Base-by-base conservation (phyloP, 352 stramenopile genomes). In the Pythium guiyangense region DNA sequence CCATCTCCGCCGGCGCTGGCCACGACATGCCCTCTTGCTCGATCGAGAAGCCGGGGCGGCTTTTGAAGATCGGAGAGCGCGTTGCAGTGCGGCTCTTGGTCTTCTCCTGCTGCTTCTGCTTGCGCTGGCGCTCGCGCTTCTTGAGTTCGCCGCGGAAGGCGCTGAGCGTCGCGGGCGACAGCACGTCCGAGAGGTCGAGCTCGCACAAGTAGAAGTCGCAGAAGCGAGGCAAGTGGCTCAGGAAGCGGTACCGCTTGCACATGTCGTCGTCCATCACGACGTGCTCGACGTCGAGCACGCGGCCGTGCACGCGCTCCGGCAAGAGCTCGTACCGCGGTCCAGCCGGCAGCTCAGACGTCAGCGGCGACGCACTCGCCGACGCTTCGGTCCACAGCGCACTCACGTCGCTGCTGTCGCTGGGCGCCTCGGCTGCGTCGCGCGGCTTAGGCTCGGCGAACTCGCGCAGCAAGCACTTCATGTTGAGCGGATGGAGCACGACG, bases 191-290 rank as follows among this genome's bases (percentile, higher is more conserved):
- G 47, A 96, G 60, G 45, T 96, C 86, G 29, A 97, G 44, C 55
- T 97, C 88, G 34, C 86, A 90, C 27, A 97, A 70, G 71, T 89
- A 94, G 20, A 96, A 90, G 58, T 94, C 83, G 52, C 85, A 95
- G 57, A 91, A 92, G n/a, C 76, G 74, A 17, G 88, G 88, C 40
- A 96, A 64, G 49, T 97, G 88, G 52, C 71, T 87, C 49, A 97
- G 62, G 51, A 96, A 97, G 20, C 85, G 83, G 49, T 91, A 95
- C 11, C 88, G 83, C 46, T 91, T 90, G 57, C 84, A 78, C 27
- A 78, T 69, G 31, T 94, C 86, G 34, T 91, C 82, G 57, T 93
- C 86, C 74, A 97, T 86, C n/a, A 94, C 77, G 6, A 90, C 53
- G 31, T 92, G 88, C 65, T 97, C 88, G 10, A 96, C 78, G 14